Conservation (phyloP, 768 basidiomycete species). For the Leccinellum luteum region DNA sequence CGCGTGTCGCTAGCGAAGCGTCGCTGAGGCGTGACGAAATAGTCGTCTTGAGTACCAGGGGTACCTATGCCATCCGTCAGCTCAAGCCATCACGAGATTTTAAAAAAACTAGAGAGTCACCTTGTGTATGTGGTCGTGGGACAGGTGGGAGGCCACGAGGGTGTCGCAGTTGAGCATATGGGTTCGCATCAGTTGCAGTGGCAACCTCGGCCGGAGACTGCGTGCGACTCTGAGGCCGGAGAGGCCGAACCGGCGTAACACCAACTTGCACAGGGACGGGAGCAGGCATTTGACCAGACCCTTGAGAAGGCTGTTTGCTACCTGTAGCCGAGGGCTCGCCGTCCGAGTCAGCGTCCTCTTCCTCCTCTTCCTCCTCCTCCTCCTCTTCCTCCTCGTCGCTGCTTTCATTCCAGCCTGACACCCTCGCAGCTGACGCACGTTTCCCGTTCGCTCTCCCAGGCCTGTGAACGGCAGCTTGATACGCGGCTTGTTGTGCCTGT, state of each 20-base stretch:
- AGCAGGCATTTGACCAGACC: slow-evolving; percentile 14
- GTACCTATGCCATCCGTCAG: slow-evolving; percentile 14
- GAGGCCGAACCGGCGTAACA: slow-evolving; percentile 25
- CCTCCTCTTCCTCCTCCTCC: slow-evolving; percentile 71
- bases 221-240: slow-evolving; percentile 30
- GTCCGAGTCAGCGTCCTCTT: slow-evolving; percentile 65
- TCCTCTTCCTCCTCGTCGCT: slow-evolving; percentile 81
- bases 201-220: slow-evolving; percentile 30
- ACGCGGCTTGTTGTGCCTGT: slow-evolving; percentile 80
- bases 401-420: slow-evolving; percentile 58
- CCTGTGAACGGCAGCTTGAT: slow-evolving; percentile 71
- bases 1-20: slow-evolving; percentile 55
- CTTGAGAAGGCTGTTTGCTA: slow-evolving; percentile 34
- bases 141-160: slow-evolving; percentile 66
- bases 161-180: slow-evolving; percentile 51
- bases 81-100: neutral
- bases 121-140: slow-evolving; percentile 44
- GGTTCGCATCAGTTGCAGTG: slow-evolving; percentile 32
- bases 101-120: slow-evolving; percentile 38
- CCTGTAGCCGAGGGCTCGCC: slow-evolving; percentile 35
- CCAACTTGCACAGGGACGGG: slow-evolving; percentile 19
- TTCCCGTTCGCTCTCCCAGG: slow-evolving; percentile 59
- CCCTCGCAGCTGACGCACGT: slow-evolving; percentile 40
- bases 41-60: slow-evolving; percentile 46
- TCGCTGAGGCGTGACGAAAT: slow-evolving; percentile 37